These are phyloP conservation scores for Wickerhamiella azyma DNA, from an alignment of 805 yeast species.

Conservation along the genomic window DNA sequence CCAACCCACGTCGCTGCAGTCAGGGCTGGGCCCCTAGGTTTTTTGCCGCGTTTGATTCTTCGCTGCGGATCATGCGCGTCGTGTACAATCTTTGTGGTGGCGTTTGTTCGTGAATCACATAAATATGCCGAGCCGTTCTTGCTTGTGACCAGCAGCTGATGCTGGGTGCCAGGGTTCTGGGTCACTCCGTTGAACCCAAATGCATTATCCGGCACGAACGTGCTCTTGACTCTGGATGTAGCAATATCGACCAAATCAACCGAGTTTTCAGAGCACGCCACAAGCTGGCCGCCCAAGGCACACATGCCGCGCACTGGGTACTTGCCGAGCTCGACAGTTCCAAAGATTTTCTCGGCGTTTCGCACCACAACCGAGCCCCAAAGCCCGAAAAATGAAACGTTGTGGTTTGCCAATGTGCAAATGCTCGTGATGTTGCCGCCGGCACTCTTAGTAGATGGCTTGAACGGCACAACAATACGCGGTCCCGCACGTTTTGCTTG, in stretches of 20 bases:
- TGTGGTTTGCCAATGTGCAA: background rate
- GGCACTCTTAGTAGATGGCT: background rate
- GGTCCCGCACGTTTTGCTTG: background rate
- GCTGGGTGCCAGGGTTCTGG: no score
- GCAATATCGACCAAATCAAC: background rate
- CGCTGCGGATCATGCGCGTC: conserved; percentile 5
- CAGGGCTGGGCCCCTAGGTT: background rate
- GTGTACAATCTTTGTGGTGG: background rate
- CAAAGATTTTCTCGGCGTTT: background rate
- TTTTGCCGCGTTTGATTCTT: background rate
- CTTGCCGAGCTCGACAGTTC: background rate
- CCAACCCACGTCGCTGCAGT: conserved; percentile 1
- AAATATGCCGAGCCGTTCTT: conserved; percentile 4
- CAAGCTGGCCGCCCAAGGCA: background rate
- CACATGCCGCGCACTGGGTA: background rate
- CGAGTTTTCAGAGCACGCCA: conserved; percentile 3
- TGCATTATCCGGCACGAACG: background rate
- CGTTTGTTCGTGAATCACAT: background rate
- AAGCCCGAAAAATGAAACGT: background rate
- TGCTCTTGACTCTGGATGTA: background rate
- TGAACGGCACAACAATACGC: background rate
- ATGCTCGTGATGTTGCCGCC: background rate
- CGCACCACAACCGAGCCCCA: background rate
- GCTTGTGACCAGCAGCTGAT: background rate
- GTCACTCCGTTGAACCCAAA: background rate